These are phyloP conservation scores for Pythium aristosporum DNA, from an alignment of 352 stramenopile genomes.

Conservation along the genomic window DNA sequence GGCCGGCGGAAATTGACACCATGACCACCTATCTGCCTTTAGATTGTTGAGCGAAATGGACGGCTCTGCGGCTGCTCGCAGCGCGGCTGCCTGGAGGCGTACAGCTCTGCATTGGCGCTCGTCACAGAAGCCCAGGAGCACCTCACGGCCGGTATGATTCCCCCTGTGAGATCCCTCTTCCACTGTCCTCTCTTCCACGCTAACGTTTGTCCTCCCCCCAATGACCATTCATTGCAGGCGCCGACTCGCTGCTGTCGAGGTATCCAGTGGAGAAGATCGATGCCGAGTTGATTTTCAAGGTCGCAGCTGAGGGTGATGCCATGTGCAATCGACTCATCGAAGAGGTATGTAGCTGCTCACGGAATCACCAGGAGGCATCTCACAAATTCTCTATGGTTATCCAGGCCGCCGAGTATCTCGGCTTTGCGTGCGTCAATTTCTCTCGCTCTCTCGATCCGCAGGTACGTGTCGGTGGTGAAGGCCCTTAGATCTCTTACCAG, in stretches of 20 bases:
- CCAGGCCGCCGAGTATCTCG: slow-evolving; percentile 76
- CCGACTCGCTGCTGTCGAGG: slow-evolving; percentile 44
- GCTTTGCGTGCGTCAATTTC: slow-evolving; percentile 81
- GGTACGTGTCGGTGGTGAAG: slow-evolving; percentile 25
- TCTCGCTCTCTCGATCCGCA: slow-evolving; percentile 74
- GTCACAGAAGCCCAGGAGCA: slow-evolving; percentile 66
- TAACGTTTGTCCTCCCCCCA: no score
- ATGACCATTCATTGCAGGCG: slow-evolving; percentile 25
- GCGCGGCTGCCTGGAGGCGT: slow-evolving; percentile 73
- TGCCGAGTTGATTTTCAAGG: slow-evolving; percentile 69
- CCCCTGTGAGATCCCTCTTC: no score
- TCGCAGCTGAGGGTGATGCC: slow-evolving; percentile 60
- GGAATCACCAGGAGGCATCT: not conserved
- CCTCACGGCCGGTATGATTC: slow-evolving; percentile 42
- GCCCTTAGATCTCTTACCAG: not conserved
- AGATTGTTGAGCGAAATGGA: slow-evolving; percentile 86
- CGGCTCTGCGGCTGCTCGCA: slow-evolving; percentile 72
- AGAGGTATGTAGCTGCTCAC: slow-evolving; percentile 35
- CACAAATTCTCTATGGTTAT: not conserved
- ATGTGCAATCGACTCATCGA: slow-evolving; percentile 70
- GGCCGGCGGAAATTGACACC: not conserved
- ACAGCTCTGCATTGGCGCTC: slow-evolving; percentile 68
- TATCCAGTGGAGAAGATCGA: slow-evolving; percentile 54
- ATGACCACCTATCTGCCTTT: no score
- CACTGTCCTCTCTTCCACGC: no score